Evolutionary conservation across 345 rosid genomes (phyloP), one percentile per base, ranked within the genome.

Genomic region (Punica granatum): DNA sequence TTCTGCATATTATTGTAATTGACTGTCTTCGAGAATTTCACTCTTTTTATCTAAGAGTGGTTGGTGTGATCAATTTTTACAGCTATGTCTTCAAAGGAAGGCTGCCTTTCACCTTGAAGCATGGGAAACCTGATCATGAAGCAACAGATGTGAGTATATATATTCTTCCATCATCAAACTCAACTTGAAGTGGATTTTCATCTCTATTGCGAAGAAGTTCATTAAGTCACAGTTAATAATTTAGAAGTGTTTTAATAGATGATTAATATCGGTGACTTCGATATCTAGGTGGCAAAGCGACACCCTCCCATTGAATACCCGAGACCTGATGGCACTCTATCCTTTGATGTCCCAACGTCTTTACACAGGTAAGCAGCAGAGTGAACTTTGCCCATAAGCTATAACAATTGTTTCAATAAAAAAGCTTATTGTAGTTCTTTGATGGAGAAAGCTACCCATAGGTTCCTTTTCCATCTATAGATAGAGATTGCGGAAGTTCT

Each of bases 271-370:
- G 61, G 33, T 56, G 41, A 11, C 16, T 30, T 56, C 34, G 11
- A 56, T 56, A 49, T 82, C 75, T 89, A 93, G 98, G 78, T 76
- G 79, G 88, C 97, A 61, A 76, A 56, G 54, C 65, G 76, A 71
- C 89, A 85, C 77, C 74, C 79, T 21, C 90, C 90, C 15, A 76
- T 90, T 68, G 82, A 85, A 48, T 90, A 93, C 79, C 86, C 94
- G 23, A 87, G 88, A 70, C 96, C 98, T 62, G 97, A 93, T 78
- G 96, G 97, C 28, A 72, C 81, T 73, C 68, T 93, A 60, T 88
- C 98, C 26, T 90, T 93, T 74, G 98, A 93, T 63, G 76, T 93
- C 69, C 93, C 88, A 66, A 93, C 94, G 19, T 93, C 97, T 63
- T 73, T 93, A 74, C 92, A 93, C 90, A 93, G 97, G 98, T 93